Base-by-base conservation (phyloP, 2,329 filamentous ascomycete genomes). In the Ilyonectria robusta region DNA sequence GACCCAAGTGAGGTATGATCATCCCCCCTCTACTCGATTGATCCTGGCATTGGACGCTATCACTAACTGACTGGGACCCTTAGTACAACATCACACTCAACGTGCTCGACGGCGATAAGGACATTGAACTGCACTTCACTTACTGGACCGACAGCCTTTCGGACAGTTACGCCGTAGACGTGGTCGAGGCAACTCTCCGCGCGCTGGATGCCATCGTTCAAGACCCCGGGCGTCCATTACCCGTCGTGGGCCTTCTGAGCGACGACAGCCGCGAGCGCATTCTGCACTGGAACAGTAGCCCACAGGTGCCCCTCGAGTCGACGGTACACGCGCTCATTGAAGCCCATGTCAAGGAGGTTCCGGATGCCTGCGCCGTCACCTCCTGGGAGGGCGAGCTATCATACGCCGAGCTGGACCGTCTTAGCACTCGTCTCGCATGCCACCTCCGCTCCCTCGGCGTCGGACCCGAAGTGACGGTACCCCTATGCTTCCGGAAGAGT, bases 401-500 rank as follows among this genome's bases (percentile, higher is more conserved):
- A 3, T 61, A 54, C 17, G 48, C 26, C 3, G 31, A 33, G 31
- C 26, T 40, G 37, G 37, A 40, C 37, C 11, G 37, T 15, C 37
- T 40, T 40, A 17, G 13, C 17, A 40, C 37, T 40, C 37, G 37
- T 40, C 37, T 40, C 4, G 37, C 37, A 2, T 40, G 9, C 6
- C 37, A 40, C 2, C 37, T 40, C 37, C 37, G 37, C 15, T 15
- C 37, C 15, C 37, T 40, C 37, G 48, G 26, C 26, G 48, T 51
- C 31, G 48, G 48, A 15, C 23, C 48, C 7, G 48, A 51, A n/a
- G 48, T 51, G 11, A 51, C 76, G 9, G 72, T 80, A 6, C 77
- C 75, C 0, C 67, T 81, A 19, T 79, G 74, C 47, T 80, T 81
- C 54, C 77, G 80, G 23, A 81, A 81, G 66, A 80, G 78, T 3